A percentile compares a stretch with the other conserved stretches of the same genome.
phyloP scores from a whole-genome alignment of 2,329 filamentous ascomycete genomes.

The Cercospora nicotianae region DNA sequence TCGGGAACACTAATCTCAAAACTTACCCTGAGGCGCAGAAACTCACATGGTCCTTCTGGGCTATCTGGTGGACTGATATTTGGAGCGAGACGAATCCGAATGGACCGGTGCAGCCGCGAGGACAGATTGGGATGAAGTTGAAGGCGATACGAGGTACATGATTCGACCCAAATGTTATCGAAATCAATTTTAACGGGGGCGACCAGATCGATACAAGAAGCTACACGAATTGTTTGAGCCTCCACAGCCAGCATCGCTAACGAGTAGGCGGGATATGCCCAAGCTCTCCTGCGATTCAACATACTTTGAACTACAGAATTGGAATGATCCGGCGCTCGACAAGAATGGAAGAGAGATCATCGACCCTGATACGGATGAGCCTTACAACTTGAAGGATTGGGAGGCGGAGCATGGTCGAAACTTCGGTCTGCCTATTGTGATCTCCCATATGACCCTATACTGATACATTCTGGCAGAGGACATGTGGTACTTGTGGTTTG shows the following conservation, averaged over 20 bases:
- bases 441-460: not conserved
- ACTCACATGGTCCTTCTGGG: not conserved
- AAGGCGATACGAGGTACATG: not conserved
- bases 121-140: conserved; percentile 1
- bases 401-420: not conserved
- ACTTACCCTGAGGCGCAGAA: not conserved
- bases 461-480: not conserved
- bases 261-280: not conserved
- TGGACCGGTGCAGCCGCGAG: not conserved
- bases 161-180: not conserved
- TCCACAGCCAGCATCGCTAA: not conserved
- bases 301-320: not conserved
- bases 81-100: not conserved
- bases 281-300: not conserved
- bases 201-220: not conserved
- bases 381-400: not conserved
- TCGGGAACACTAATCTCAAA: not conserved
- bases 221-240: not conserved
- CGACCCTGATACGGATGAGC: not conserved
- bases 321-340: not conserved
- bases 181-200: not conserved
- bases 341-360: not conserved
- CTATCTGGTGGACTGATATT: not conserved
- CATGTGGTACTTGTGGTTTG: not conserved
- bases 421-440: not conserved